Evolutionary conservation across 345 rosid genomes (phyloP), one percentile per base, ranked within the genome.

Genomic region (Gossypium turneri): DNA sequence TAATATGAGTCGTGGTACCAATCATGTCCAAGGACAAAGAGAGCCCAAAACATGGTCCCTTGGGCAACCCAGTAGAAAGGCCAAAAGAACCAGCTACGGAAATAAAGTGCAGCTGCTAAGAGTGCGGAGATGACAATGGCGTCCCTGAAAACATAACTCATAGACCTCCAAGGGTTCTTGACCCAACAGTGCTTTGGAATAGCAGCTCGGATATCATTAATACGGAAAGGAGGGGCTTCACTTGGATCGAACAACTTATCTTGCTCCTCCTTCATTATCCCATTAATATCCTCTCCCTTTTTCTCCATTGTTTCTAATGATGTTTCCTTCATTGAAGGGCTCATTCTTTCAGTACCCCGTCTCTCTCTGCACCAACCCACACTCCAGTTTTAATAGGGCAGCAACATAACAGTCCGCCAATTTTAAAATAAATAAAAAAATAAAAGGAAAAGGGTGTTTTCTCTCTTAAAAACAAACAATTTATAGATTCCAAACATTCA

Each of bases 21-120:
- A 75, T 92, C 97, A 76, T 92, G 97, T 66, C 97, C 97, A n/a
- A 92, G 94, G 56, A 92, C 97, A 84, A 92, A 92, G 29, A 90
- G 74, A 66, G 92, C 97, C 97, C 97, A 92, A 59, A 90, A 92
- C 84, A 92, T 88, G n/a, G 94, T 92, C 47, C 94, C 97, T 75
- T 92, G 97, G 15, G 82, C 87, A 73, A 73, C 73, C 97, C 97
- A 92, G 64, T 92, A 92, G 22, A 90, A 76, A 9, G 92, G 94
- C 92, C 90, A 87, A 59, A 82, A 44, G 78, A 84, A 10, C 90
- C 92, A 88, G 70, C 79, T 78, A 64, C 87, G 79, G 20, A 88
- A 15, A 70, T 74, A 76, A 63, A 84, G 74, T 51, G 89, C 96
- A 63, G 85, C 86, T 8, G 81, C 74, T 29, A 82, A 83, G 51